Evolutionary conservation across 345 rosid species (phyloP), one percentile per base, ranked within the genome.

Genomic region (Eucalyptus lansdowneana): DNA sequence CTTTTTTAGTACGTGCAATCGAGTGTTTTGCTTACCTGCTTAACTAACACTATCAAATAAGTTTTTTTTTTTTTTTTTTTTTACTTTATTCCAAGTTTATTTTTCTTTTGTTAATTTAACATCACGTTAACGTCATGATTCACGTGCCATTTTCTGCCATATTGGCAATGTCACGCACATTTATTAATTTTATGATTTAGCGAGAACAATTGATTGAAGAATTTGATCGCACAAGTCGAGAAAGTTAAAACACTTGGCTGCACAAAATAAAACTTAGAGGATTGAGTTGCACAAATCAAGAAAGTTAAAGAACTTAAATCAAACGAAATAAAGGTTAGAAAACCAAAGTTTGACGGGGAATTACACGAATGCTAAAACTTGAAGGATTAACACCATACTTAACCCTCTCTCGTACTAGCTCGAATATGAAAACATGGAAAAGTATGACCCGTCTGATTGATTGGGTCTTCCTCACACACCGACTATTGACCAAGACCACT

Each of bases 171-270:
- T 62, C 31, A 13, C 0, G 24, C 69, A 12, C 69, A 13, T 62
- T 0, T 3, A 62, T 27, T 62, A 27, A 62, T 62, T 62, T 27
- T 14, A 13, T 29, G 31, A 29, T 27, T 27, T 62, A 62, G 69
- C 0, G 34, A 62, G 69, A 60, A 29, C 0, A 60, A 27, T 60
- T 25, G 29, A 25, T 0, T 13, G 14, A 60, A 25, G 31, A 29
- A 60, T 60, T 60, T 25, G 15, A 60, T 25, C 31, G 0, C 67
- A 60, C n/a, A 60, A 60, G 16, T 60, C 7, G 0, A 25, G 67
- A 60, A 60, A 21, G n/a, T 25, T 11, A 58, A 11, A 58, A 27
- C 4, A 0, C 14, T 24, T 11, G 65, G 13, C 5, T 58, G 29
- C 2, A 24, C 6, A 58, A 5, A 24, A 58, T 58, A 25, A 11